Conservation (phyloP, 345 rosid species). For the Syzygium oleosum region DNA sequence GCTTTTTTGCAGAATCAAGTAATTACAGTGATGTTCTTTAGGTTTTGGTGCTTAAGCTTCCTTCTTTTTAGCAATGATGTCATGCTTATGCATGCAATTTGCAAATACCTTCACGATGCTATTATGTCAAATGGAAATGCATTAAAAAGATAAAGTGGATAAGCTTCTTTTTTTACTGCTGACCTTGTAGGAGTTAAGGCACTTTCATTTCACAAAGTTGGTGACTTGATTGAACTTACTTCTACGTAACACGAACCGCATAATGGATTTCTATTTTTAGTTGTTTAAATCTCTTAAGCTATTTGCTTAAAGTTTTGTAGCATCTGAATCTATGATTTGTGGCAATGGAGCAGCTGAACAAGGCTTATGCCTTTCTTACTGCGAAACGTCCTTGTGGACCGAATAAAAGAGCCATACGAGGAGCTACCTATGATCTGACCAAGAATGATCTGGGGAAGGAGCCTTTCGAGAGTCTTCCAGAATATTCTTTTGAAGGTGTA, state of each 20-base stretch:
- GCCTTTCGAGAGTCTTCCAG: slow-evolving; percentile 73
- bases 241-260: background rate
- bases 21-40: background rate
- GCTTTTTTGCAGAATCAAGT: background rate
- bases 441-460: slow-evolving; percentile 78
- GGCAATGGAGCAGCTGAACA: slow-evolving; percentile 37
- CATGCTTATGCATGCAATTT: background rate
- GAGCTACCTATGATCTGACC: slow-evolving; percentile 81
- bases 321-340: background rate
- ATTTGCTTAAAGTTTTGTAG: background rate
- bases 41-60: background rate
- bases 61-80: background rate
- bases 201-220: background rate
- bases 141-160: background rate
- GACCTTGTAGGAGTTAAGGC: background rate
- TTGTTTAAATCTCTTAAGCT: background rate
- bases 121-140: background rate
- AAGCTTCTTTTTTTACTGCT: background rate
- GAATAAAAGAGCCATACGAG: slow-evolving; percentile 60
- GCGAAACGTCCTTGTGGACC: slow-evolving; percentile 85
- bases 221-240: background rate
- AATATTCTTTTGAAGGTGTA: slow-evolving; percentile 59
- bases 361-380: slow-evolving; percentile 59
- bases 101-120: background rate
- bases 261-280: background rate